These are phyloP conservation scores for Aquilaria yunnanensis DNA, from an alignment of 345 rosid species.

Conservation along the genomic window DNA sequence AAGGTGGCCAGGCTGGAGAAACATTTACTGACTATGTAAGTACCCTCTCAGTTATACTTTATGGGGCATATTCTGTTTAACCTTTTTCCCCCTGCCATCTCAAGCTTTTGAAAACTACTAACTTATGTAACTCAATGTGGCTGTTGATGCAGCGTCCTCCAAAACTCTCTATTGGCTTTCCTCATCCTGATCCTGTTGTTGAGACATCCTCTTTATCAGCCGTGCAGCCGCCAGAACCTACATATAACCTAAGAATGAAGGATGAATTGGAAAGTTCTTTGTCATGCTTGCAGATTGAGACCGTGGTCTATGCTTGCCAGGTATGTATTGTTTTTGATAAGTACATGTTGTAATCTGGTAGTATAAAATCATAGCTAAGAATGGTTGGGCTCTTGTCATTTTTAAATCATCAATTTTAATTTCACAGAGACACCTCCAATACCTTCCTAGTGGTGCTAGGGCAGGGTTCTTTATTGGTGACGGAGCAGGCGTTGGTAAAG, in stretches of 20 bases:
- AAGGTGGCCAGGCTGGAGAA: conserved; percentile 89
- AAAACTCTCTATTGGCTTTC: conserved; percentile 84
- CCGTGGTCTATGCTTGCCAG: conserved; percentile 96
- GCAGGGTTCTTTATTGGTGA: conserved; percentile 98
- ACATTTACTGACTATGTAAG: conserved; percentile 96
- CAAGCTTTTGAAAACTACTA: conserved; percentile 10
- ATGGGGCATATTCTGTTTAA: neutral
- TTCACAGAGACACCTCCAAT: conserved; percentile 86
- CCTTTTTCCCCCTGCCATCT: conserved; percentile 1
- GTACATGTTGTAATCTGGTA: no score
- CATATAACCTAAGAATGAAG: conserved; percentile 66
- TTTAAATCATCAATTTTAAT: conserved; percentile 21
- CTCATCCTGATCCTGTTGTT: conserved; percentile 96
- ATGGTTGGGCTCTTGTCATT: conserved; percentile 16
- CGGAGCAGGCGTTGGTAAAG: conserved; percentile 99
- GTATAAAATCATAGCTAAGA: conserved; percentile 15
- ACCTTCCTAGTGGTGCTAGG: conserved; percentile 76
- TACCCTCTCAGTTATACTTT: conserved; percentile 11
- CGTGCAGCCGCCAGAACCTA: conserved; percentile 93
- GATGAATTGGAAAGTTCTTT: conserved; percentile 71
- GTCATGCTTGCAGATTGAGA: conserved; percentile 99
- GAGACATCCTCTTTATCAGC: conserved; percentile 97
- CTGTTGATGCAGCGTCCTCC: conserved; percentile 63
- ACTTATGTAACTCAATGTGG: conserved; percentile 8
- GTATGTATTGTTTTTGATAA: conserved; percentile 29